Conservation (phyloP, 148 eudicot species). For the Persicaria maculosa region DNA sequence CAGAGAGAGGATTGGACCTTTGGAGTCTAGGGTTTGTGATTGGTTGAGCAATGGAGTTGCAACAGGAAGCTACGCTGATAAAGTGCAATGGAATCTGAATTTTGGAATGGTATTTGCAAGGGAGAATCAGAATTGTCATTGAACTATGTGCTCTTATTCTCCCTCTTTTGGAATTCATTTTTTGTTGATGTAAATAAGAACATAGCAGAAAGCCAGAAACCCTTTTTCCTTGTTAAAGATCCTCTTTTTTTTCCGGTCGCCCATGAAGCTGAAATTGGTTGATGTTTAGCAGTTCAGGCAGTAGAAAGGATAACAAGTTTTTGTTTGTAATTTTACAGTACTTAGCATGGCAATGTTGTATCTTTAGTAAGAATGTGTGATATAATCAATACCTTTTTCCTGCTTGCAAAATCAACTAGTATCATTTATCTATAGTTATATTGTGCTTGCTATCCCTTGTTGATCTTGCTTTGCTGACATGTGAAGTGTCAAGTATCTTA, state of each 20-base stretch:
- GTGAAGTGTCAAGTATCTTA: neutral
- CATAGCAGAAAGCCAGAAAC: neutral
- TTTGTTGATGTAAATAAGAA: conserved; percentile 12
- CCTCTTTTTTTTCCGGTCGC: neutral
- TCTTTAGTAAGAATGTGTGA: conserved; percentile 6
- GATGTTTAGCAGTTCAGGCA: conserved; percentile 4
- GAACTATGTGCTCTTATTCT: neutral
- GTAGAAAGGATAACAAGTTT: neutral
- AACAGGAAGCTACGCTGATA: neutral
- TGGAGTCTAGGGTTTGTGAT: conserved; percentile 12
- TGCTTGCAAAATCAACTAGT: neutral
- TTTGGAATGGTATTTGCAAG: neutral
- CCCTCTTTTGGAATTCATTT: conserved; percentile 6
- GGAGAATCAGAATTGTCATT: neutral
- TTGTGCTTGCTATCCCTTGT: neutral
- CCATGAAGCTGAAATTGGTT: neutral
- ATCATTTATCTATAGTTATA: neutral
- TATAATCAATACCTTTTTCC: neutral
- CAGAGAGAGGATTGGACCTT: conserved; percentile 16
- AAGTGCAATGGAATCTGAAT: conserved; percentile 2
- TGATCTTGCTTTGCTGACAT: neutral
- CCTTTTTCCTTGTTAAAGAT: conserved; percentile 8
- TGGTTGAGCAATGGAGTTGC: neutral
- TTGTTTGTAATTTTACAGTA: neutral
- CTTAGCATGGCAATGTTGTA: neutral